These are phyloP conservation scores for sorghum (Sorghum bicolor) DNA, from an alignment of 176 grass and related monocot species.

Conservation along the genomic window DNA sequence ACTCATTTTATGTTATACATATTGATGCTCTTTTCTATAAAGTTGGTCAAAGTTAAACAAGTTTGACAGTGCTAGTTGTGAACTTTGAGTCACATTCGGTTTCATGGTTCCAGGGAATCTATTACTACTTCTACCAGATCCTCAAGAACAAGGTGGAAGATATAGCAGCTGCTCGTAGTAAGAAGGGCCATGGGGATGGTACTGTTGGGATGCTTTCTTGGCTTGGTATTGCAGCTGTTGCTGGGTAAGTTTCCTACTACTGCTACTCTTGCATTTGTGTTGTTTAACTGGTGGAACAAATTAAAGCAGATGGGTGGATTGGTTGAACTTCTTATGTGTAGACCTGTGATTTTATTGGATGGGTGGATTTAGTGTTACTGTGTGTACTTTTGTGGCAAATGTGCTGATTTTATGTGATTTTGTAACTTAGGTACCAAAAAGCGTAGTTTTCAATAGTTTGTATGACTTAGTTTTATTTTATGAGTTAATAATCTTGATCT, in stretches of 20 bases:
- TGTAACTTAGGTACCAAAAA: background rate
- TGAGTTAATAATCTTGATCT: slow-evolving; percentile 1
- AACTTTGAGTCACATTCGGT: background rate
- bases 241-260: slow-evolving; percentile 52
- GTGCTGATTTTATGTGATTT: background rate
- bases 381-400: background rate
- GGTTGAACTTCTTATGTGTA: too few species aligned
- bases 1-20: too few species aligned
- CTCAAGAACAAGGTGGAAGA: slow-evolving; percentile 91
- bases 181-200: slow-evolving; percentile 80
- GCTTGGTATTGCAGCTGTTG: slow-evolving; percentile 92
- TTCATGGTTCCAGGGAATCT: slow-evolving; percentile 63
- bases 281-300: background rate
- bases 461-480: background rate
- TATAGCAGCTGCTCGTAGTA: slow-evolving; percentile 51
- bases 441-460: background rate
- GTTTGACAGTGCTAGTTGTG: background rate
- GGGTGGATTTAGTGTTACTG: background rate
- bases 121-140: slow-evolving; percentile 98
- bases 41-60: too few species aligned
- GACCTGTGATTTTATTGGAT: too few species aligned
- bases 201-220: slow-evolving; percentile 94
- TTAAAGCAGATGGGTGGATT: background rate
- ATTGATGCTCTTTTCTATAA: too few species aligned
- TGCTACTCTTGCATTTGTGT: background rate